Evolutionary conservation across 306 rosid species (phyloP).

Genomic region (Rosa rugosa): DNA sequence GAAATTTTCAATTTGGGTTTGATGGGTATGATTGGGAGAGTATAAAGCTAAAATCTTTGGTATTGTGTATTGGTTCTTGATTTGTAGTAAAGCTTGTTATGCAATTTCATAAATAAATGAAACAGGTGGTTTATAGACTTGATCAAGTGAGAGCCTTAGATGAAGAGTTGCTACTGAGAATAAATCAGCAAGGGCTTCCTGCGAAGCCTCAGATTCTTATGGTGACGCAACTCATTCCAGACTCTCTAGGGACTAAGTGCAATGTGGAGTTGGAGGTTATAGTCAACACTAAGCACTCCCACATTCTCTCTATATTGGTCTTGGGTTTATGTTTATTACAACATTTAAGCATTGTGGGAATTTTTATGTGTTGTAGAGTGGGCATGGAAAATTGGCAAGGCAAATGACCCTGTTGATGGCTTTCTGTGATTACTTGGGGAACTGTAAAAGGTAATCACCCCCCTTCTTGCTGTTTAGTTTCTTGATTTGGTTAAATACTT

Average conservation of each 20-base stretch:
- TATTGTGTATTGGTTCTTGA: no score
- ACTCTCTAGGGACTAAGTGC: constrained; percentile 49
- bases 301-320: constrained; percentile 47
- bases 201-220: constrained; percentile 81
- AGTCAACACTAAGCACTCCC: constrained; percentile 64
- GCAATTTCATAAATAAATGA: neutral
- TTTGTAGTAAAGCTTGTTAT: neutral
- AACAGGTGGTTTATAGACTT: constrained; percentile 83
- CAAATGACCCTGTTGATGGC: constrained; percentile 97
- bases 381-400: constrained; percentile 94
- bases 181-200: constrained; percentile 69
- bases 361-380: constrained; percentile 48
- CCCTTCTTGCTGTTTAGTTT: neutral
- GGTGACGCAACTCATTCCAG: constrained; percentile 58
- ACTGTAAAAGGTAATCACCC: constrained; percentile 60
- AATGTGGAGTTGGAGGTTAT: constrained; percentile 61
- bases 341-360: neutral
- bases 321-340: neutral
- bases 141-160: constrained; percentile 91
- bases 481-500: neutral
- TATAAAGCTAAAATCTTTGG: no score
- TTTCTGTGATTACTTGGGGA: constrained; percentile 83
- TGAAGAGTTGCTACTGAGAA: constrained; percentile 66
- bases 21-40: no score
- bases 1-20: no score